phyloP scores from a whole-genome alignment of 2,329 filamentous ascomycete species.

The Aspergillus ruber region DNA sequence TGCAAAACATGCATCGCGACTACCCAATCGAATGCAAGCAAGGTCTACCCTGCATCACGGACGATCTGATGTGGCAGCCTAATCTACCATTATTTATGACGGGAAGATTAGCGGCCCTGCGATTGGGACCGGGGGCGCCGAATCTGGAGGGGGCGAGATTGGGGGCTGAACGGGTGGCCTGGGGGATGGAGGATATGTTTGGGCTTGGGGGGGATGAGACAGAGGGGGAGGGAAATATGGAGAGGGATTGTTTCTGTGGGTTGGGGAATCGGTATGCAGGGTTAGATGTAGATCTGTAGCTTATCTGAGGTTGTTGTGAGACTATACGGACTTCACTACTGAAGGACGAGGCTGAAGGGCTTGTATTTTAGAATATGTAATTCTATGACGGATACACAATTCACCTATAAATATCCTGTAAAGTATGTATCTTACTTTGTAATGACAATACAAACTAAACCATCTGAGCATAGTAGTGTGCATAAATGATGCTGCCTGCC shows the following conservation, averaged over 20 bases:
- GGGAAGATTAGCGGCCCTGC: slow-evolving; percentile 60
- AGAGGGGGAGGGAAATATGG: slow-evolving; percentile 11
- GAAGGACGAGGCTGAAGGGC: too few species aligned
- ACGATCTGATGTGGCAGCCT: slow-evolving; percentile 69
- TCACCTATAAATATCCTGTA: too few species aligned
- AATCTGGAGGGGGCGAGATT: slow-evolving; percentile 68
- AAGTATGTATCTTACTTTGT: too few species aligned
- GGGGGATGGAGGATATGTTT: slow-evolving; percentile 59
- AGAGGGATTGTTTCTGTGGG: slow-evolving; percentile 33
- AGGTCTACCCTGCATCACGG: slow-evolving; percentile 65
- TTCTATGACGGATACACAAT: too few species aligned
- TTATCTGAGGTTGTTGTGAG: not conserved
- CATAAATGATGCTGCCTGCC: too few species aligned
- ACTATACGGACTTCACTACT: too few species aligned
- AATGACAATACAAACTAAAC: too few species aligned
- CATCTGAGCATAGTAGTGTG: too few species aligned
- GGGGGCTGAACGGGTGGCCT: slow-evolving; percentile 67
- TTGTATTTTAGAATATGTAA: too few species aligned
- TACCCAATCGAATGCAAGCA: slow-evolving; percentile 58
- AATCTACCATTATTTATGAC: slow-evolving; percentile 68
- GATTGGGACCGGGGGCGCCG: slow-evolving; percentile 64
- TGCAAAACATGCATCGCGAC: slow-evolving; percentile 53
- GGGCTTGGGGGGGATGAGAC: slow-evolving; percentile 17
- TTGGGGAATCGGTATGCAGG: slow-evolving; percentile 34
- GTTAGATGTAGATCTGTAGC: slow-evolving; percentile 14